These are phyloP conservation scores for Chondrus crispus DNA, from an alignment of 23 red algal genomes.

Conservation along the genomic window DNA sequence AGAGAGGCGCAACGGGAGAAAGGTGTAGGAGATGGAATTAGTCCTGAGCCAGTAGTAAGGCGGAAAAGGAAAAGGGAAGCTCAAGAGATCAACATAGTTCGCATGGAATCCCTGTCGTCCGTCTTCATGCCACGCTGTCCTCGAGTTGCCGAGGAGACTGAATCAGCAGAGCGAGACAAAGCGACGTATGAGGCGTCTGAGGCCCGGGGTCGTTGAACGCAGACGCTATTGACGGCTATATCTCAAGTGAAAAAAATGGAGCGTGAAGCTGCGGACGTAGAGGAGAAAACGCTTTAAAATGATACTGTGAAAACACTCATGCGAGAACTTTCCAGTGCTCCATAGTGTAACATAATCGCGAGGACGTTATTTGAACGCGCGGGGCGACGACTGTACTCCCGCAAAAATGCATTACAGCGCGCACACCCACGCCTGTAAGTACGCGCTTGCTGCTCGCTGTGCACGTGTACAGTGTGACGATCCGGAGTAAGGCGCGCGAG, in stretches of 20 bases:
- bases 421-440: no score
- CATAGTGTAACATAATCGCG: no score
- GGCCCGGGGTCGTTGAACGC: not conserved
- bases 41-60: not conserved
- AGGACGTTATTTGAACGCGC: no score
- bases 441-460: no score
- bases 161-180: not conserved
- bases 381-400: no score
- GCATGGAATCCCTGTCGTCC: conserved; percentile 6
- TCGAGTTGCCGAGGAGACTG: not conserved
- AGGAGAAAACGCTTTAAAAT: not conserved
- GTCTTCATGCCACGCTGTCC: not conserved
- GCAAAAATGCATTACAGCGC: no score
- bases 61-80: not conserved
- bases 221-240: not conserved
- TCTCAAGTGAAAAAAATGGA: not conserved
- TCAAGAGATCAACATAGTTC: conserved; percentile 5
- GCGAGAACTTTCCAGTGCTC: not conserved
- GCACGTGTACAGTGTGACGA: no score
- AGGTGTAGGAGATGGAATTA: not conserved
- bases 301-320: not conserved
- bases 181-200: not conserved
- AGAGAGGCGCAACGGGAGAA: not conserved
- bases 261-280: not conserved
- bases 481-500: no score